phyloP scores from a whole-genome alignment of 2,329 filamentous ascomycete genomes.

The Aciculosporium take region DNA sequence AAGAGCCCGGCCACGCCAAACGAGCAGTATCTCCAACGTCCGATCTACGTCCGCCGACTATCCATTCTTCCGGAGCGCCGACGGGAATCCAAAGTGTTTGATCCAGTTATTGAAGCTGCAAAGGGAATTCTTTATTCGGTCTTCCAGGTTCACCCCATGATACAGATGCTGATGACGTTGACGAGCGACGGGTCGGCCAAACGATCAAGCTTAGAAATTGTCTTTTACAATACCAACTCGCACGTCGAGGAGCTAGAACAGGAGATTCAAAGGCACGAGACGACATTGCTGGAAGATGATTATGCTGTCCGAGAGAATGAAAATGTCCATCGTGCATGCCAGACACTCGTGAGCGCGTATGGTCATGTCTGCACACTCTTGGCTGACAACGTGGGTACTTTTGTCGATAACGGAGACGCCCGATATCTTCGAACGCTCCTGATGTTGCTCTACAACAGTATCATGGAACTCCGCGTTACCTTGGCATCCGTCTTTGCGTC shows the following conservation, averaged over 20 bases:
- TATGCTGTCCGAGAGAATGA: constrained; percentile 42
- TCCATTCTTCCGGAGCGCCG: constrained; percentile 50
- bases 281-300: constrained; percentile 31
- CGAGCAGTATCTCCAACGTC: constrained; percentile 41
- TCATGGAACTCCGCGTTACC: constrained; percentile 50
- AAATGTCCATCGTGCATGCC: constrained; percentile 47
- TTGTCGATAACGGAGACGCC: constrained; percentile 51
- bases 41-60: constrained; percentile 48
- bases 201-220: constrained; percentile 49
- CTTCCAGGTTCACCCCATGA: constrained; percentile 54
- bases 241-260: constrained; percentile 52
- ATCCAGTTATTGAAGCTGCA: constrained; percentile 49
- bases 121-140: constrained; percentile 54
- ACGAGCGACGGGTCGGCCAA: constrained; percentile 46
- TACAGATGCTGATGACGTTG: constrained; percentile 49
- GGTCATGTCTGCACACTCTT: constrained; percentile 49
- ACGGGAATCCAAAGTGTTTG: constrained; percentile 44
- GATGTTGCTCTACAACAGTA: constrained; percentile 50
- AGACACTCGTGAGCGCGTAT: constrained; percentile 50
- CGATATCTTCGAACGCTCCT: constrained; percentile 52
- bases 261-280: constrained; percentile 48
- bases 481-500: constrained; percentile 21
- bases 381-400: constrained; percentile 46
- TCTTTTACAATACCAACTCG: constrained; percentile 53
- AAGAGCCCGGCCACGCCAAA: constrained; percentile 47